These are phyloP conservation scores for Lipomyces yamanashiensis DNA, from an alignment of 805 yeast genomes.

Conservation along the genomic window DNA sequence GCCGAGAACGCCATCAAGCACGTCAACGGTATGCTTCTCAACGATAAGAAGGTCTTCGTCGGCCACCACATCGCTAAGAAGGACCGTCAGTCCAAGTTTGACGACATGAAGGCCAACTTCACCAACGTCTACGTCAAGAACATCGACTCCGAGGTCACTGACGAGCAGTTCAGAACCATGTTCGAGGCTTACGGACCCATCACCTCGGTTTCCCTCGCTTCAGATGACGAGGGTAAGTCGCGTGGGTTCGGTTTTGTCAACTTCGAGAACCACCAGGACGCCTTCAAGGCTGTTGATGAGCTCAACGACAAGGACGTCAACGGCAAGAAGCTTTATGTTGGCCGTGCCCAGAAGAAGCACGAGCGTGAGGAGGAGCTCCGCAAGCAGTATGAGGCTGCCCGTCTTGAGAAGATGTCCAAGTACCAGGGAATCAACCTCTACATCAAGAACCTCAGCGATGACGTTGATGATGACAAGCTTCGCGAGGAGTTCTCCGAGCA, in stretches of 20 bases:
- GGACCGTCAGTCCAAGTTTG: conserved; percentile 93
- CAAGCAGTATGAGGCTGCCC: conserved; percentile 89
- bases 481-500: conserved; percentile 90
- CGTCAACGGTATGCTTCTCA: conserved; percentile 97
- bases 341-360: conserved; percentile 98
- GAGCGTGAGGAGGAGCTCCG: conserved; percentile 96
- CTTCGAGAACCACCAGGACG: conserved; percentile 84
- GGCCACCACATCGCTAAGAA: conserved; percentile 90
- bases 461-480: conserved; percentile 87
- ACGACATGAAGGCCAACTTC: conserved; percentile 87
- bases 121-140: conserved; percentile 96
- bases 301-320: conserved; percentile 84
- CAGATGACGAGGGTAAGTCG: conserved; percentile 83
- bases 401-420: conserved; percentile 88
- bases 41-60: conserved; percentile 93
- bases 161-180: conserved; percentile 59
- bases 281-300: conserved; percentile 88
- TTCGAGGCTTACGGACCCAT: conserved; percentile 76
- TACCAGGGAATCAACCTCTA: conserved; percentile 98
- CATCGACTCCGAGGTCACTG: conserved; percentile 68
- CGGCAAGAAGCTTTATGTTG: conserved; percentile 88
- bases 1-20: conserved; percentile 95
- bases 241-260: conserved; percentile 96
- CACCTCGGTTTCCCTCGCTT: conserved; percentile 81
- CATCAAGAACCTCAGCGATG: conserved; percentile 93